Base-by-base conservation (phyloP, 352 stramenopile species). In the Phytophthora melonis region DNA sequence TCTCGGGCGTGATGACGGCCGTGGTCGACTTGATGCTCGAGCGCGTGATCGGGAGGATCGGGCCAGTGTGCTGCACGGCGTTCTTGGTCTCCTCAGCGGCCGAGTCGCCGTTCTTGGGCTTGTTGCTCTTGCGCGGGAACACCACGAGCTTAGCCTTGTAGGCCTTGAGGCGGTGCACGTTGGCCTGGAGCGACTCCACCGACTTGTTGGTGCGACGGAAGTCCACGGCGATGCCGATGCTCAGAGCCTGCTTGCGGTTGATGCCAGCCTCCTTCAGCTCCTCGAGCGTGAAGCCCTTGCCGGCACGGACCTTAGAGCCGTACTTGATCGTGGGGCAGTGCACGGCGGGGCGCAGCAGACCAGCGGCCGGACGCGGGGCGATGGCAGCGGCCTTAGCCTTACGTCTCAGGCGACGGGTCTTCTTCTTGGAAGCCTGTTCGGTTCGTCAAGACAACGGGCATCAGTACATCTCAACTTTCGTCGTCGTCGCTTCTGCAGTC, bases 81-180 rank as follows among this genome's bases (percentile, higher is more conserved):
- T 94, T 95, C 78, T 95, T 88, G 70, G 91, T 97, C 82, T 98
- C 93, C 72, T 97, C 93, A 39, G 83, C 78, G 32, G 91, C 79
- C 58, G 96, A 93, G 87, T 99, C 94, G 70, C 94, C 96, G 66
- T 96, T 92, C 95, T 99, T 99, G 65, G 92, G 82, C 89, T 98
- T 98, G 82, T 95, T 97, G 83, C 90, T 93, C 87, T 98, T 98
- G 88, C 97, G 97, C 70, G 98, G 97, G 95, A 99, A 99, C 65
- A 99, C 89, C 67, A 99, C 93, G 53, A 99, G 90, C 80, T 99
- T 99, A 63, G 87, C 84, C 89, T 99, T 99, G 97, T 99, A 99
- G 68, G 97, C 95, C 89, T 99, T 98, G 60, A 99, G 93, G 81
- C 98, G 97, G 75, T 98, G 92, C 66, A 99, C 98, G 87, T 99